Evolutionary conservation across 1,284 basidiomycete genomes (phyloP), one percentile per base, ranked within the genome.

Genomic region (Ceratobasidium sp.): DNA sequence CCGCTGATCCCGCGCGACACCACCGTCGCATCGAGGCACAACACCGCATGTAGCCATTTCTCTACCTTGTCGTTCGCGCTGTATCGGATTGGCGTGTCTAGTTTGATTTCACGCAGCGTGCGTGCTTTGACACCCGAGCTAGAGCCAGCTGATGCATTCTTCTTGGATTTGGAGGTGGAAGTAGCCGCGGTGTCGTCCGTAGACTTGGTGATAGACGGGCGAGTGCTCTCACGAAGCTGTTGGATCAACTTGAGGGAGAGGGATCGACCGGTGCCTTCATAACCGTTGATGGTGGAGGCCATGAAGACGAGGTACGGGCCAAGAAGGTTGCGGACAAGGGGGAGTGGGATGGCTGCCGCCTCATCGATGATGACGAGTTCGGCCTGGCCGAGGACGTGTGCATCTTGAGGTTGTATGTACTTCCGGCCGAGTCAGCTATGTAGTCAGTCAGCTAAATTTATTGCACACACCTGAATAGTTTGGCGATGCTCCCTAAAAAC

Each of bases 231-330:
- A 46, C 98, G 94, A 2, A 99, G 91, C 85, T 99, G 97, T 85
- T 99, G 95, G 80, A 99, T 95, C 78, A 99, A 93, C 85, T 99
- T 99, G 82, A 99, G 93, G 64, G 96, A 97, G 64, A 99, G 91
- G 1, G 96, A 98, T 48, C 98, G 94, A 23, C 98, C 98, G 0
- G 98, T 99, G 26, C 98, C 98, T 87, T 99, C 98, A 86, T 99
- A 99, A 61, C 98, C 98, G 84, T 99, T 99, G 87, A 99, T 97
- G 1, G 98, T 99, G 23, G 96, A 98, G 0, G 96, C 95, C 89
- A 99, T 93, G 88, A 99, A 99, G 69, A 99, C 96, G 57, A 99
- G 94, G 85, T 99, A 99, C 0, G 97, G 97, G 0, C 98, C 98
- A 79, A 99, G 92, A 78, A 99, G 92, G 82, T 96, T 96, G 80